These are phyloP conservation scores for Phytophthora brassicae DNA, from an alignment of 352 stramenopile species.

Conservation along the genomic window DNA sequence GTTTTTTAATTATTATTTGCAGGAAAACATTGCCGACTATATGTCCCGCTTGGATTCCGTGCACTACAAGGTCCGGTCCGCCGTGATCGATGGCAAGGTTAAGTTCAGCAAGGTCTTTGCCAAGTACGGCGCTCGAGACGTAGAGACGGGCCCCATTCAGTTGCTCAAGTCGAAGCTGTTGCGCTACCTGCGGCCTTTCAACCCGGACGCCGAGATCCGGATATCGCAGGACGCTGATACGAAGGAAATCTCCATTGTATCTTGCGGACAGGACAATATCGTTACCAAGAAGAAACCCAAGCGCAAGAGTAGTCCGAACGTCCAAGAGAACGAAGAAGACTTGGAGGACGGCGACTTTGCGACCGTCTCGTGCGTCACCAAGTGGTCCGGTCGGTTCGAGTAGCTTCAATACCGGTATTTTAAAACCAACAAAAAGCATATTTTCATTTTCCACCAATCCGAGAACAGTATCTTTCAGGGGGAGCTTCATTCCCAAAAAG, in stretches of 20 bases:
- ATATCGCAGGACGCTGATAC: slow-evolving; percentile 47
- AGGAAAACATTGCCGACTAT: slow-evolving; percentile 59
- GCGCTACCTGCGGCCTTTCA: slow-evolving; percentile 74
- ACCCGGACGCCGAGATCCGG: slow-evolving; percentile 70
- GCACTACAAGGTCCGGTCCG: slow-evolving; percentile 69
- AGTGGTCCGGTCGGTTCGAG: slow-evolving; percentile 71
- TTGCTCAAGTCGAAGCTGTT: slow-evolving; percentile 82
- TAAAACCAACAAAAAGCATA: too few relatives aligned
- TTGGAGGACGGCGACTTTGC: slow-evolving; percentile 28
- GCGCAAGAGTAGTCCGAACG: not conserved
- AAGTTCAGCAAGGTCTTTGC: slow-evolving; percentile 73
- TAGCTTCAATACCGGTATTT: too few relatives aligned
- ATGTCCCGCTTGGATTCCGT: slow-evolving; percentile 77
- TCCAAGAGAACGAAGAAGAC: slow-evolving; percentile 11
- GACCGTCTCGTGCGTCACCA: slow-evolving; percentile 52
- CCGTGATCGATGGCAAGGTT: slow-evolving; percentile 47
- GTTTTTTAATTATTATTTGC: not conserved
- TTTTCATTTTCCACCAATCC: too few relatives aligned
- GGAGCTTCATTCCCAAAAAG: not conserved
- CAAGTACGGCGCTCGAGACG: slow-evolving; percentile 83
- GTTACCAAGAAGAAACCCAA: slow-evolving; percentile 9
- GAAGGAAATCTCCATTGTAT: slow-evolving; percentile 62
- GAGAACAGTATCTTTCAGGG: not conserved
- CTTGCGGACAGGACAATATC: slow-evolving; percentile 33
- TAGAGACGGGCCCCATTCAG: slow-evolving; percentile 78